A percentile compares a stretch with the other conserved stretches of the same genome.
Evolutionary conservation across 805 yeast species (phyloP).

Genomic region (Candida stauntonica): DNA sequence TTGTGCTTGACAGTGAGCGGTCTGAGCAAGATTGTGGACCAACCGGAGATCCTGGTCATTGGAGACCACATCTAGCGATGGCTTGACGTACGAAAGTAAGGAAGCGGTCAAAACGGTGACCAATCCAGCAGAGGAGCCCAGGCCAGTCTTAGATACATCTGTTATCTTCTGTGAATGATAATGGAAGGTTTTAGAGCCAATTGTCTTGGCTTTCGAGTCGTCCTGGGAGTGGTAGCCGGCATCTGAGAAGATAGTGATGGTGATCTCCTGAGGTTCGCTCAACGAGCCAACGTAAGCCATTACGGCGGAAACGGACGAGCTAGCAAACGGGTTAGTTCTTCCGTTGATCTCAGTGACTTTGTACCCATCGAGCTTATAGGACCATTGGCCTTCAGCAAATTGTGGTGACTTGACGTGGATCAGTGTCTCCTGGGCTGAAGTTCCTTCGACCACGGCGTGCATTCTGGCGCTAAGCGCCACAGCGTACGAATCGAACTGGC

Average conservation of each 20-base stretch:
- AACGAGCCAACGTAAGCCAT: constrained; percentile 42
- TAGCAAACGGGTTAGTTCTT: constrained; percentile 66
- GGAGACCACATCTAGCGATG: constrained; percentile 31
- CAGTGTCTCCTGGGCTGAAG: background rate
- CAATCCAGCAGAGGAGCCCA: constrained; percentile 94
- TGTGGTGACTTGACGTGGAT: constrained; percentile 69
- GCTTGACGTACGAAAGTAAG: constrained; percentile 44
- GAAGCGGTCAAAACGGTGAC: constrained; percentile 78
- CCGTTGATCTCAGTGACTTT: constrained; percentile 30
- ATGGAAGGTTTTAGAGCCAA: constrained; percentile 43
- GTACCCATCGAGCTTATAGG: constrained; percentile 33
- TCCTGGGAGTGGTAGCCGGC: constrained; percentile 83
- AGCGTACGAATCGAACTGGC: constrained; percentile 68
- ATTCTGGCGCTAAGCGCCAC: constrained; percentile 87
- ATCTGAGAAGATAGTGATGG: constrained; percentile 73
- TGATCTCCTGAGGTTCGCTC: constrained; percentile 28
- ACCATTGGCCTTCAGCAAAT: constrained; percentile 69
- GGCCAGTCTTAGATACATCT: constrained; percentile 86
- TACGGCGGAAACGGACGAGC: constrained; percentile 54
- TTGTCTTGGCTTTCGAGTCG: constrained; percentile 33
- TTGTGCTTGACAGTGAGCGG: constrained; percentile 91
- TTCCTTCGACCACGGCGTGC: constrained; percentile 56
- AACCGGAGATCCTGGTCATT: constrained; percentile 24
- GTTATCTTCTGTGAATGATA: constrained; percentile 58
- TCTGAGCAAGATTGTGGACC: constrained; percentile 84